These are phyloP conservation scores for Balakata baccata DNA, from an alignment of 345 rosid genomes.

Conservation along the genomic window DNA sequence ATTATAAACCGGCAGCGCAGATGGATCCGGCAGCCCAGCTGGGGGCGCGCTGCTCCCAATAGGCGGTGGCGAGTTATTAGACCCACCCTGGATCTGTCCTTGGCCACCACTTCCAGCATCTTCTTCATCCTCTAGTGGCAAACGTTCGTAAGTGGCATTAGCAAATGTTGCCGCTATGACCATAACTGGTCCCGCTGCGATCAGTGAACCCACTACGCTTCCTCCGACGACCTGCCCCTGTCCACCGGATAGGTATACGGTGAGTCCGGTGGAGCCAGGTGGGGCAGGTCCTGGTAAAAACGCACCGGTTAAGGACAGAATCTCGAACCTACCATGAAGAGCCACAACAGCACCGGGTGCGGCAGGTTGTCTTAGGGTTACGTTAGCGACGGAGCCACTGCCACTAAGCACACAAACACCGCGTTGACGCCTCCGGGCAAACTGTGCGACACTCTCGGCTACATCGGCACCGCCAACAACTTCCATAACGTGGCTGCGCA, in stretches of 20 bases:
- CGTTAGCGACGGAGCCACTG: conserved; percentile 77
- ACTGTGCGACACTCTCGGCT: conserved; percentile 69
- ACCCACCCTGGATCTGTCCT: conserved; percentile 47
- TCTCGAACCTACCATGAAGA: conserved; percentile 76
- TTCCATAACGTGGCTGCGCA: conserved; percentile 81
- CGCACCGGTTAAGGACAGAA: conserved; percentile 70
- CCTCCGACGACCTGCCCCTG: conserved; percentile 86
- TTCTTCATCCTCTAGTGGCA: conserved; percentile 73
- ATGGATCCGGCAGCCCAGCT: conserved; percentile 46
- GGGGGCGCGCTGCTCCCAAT: conserved; percentile 40
- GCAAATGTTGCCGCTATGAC: conserved; percentile 84
- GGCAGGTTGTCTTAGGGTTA: conserved; percentile 72
- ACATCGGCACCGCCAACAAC: conserved; percentile 68
- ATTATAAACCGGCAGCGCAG: conserved; percentile 49
- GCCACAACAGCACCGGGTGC: conserved; percentile 71
- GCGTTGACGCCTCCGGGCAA: conserved; percentile 66
- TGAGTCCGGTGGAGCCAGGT: conserved; percentile 76
- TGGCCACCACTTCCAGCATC: conserved; percentile 34
- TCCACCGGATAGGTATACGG: conserved; percentile 68
- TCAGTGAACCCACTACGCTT: conserved; percentile 64
- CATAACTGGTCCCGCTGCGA: conserved; percentile 77
- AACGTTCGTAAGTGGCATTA: conserved; percentile 76
- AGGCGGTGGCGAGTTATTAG: conserved; percentile 43
- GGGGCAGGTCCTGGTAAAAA: conserved; percentile 89
- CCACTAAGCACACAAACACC: conserved; percentile 84